A percentile compares a stretch with the other conserved stretches of the same genome.
phyloP scores from a whole-genome alignment of 1,284 basidiomycete species.

The Hemileia vastatrix region DNA sequence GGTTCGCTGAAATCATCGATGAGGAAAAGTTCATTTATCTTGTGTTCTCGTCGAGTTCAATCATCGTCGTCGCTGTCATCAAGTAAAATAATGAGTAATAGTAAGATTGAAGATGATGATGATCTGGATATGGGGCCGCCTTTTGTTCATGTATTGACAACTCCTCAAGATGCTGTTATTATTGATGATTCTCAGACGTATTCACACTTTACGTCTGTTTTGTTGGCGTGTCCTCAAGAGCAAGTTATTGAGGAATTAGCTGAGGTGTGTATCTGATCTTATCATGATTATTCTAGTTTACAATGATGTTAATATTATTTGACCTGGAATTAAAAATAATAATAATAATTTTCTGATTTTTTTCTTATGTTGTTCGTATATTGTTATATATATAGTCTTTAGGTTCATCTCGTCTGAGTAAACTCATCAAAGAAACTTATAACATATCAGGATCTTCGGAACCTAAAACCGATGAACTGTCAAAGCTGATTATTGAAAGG shows the following conservation, averaged over 20 bases:
- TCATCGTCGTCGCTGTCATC: no score
- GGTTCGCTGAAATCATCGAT: constrained; percentile 55
- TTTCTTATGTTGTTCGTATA: no score
- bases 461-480: constrained; percentile 31
- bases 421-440: constrained; percentile 38
- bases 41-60: constrained; percentile 60
- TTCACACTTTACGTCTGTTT: constrained; percentile 39
- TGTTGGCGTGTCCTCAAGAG: constrained; percentile 43
- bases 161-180: constrained; percentile 38
- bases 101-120: constrained; percentile 32
- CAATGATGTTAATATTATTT: no score
- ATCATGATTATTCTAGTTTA: no score
- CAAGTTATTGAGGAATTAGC: constrained; percentile 36
- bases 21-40: constrained; percentile 60
- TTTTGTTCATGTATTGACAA: constrained; percentile 37
- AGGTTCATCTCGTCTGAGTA: constrained; percentile 38
- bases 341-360: no score
- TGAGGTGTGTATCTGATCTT: constrained; percentile 4
- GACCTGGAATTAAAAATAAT: no score
- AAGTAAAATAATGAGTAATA: no score
- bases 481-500: constrained; percentile 39
- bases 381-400: constrained; percentile 23
- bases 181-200: constrained; percentile 43
- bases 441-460: constrained; percentile 31
- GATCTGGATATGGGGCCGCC: constrained; percentile 35